phyloP scores from a whole-genome alignment of 768 basidiomycete species.

The Epithele typhae region DNA sequence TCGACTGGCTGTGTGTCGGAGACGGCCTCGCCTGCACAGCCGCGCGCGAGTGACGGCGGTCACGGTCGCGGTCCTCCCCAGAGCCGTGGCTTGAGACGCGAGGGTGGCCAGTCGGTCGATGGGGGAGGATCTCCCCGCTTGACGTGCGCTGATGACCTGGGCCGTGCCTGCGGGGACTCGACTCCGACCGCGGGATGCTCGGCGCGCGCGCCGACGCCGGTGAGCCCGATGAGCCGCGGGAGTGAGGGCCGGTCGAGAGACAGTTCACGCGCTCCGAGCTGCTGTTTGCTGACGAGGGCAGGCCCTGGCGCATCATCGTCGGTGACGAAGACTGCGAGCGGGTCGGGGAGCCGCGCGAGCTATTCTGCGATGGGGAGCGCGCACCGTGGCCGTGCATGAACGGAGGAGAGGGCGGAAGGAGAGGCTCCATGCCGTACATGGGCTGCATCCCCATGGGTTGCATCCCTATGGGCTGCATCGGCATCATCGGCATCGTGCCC shows the following conservation, averaged over 20 bases:
- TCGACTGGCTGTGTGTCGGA: no score
- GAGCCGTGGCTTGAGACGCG: no score
- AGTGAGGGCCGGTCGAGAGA: neutral
- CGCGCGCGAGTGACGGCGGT: conserved; percentile 5
- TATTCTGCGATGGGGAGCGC: conserved; percentile 32
- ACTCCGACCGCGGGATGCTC: conserved; percentile 10
- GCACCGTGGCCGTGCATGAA: conserved; percentile 59
- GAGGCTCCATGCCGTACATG: conserved; percentile 48
- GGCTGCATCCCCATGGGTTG: conserved; percentile 20
- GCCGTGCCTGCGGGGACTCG: conserved; percentile 4
- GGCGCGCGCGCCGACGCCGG: conserved; percentile 10
- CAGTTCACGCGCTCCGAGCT: conserved; percentile 17
- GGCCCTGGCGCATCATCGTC: conserved; percentile 9
- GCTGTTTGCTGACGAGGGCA: conserved; percentile 1
- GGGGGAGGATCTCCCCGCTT: conserved; percentile 12
- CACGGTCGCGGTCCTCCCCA: no score
- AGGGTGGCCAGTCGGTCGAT: neutral
- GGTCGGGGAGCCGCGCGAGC: conserved; percentile 4
- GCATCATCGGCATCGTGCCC: no score
- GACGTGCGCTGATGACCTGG: conserved; percentile 14
- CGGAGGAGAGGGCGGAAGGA: conserved; percentile 69
- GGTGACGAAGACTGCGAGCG: conserved; percentile 30
- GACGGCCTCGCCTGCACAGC: conserved; percentile 1
- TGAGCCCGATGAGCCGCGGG: conserved; percentile 2
- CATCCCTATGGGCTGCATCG: conserved; percentile 29